Conservation (phyloP, 2,329 filamentous ascomycete genomes). For the Colletotrichum sp. region DNA sequence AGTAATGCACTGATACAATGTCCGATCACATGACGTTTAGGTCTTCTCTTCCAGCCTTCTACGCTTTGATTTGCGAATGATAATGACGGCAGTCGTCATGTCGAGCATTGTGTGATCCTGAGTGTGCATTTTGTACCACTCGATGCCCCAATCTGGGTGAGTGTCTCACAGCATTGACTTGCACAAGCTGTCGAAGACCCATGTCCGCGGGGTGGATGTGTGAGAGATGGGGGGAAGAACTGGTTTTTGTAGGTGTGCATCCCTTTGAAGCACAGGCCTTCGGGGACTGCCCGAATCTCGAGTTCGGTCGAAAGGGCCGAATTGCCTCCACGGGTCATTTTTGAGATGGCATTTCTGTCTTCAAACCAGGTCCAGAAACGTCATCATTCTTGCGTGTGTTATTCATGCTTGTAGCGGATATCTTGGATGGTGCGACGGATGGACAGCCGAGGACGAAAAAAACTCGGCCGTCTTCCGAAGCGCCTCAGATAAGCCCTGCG, state of each 20-base stretch:
- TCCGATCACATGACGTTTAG: background rate
- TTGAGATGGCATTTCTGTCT: background rate
- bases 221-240: background rate
- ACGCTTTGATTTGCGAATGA: background rate
- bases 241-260: background rate
- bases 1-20: background rate
- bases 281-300: background rate
- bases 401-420: background rate
- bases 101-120: background rate
- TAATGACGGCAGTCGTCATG: background rate
- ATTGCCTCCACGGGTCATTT: background rate
- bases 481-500: background rate
- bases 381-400: background rate
- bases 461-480: background rate
- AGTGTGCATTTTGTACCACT: background rate
- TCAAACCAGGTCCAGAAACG: background rate
- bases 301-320: background rate
- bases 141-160: background rate
- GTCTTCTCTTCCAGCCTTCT: background rate
- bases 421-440: background rate
- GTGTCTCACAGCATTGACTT: background rate
- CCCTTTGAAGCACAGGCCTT: background rate
- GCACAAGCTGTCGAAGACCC: background rate
- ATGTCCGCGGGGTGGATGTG: rapidly evolving
- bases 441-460: background rate